These are phyloP conservation scores for Rhizophora apiculata DNA, from an alignment of 345 rosid genomes.

Conservation along the genomic window DNA sequence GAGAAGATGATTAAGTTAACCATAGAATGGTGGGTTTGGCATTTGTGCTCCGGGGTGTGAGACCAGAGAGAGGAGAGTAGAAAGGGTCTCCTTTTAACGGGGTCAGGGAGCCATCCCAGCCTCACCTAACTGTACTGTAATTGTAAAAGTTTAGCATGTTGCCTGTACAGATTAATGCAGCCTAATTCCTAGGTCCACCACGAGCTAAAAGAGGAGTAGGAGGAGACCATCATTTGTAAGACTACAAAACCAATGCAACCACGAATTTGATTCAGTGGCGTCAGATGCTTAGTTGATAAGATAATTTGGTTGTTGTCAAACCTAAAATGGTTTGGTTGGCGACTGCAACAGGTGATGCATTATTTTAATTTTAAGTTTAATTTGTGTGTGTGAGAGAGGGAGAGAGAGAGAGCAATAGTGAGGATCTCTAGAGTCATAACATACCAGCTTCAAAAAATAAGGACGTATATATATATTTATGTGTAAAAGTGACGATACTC, in stretches of 20 bases:
- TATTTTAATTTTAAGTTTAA: too few relatives aligned
- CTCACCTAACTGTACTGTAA: slow-evolving; percentile 30
- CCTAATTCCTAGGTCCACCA: slow-evolving; percentile 25
- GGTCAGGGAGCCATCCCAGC: slow-evolving; percentile 25
- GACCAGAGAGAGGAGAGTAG: slow-evolving; percentile 4
- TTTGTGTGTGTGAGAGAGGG: too few relatives aligned
- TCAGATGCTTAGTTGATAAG: slow-evolving; percentile 7
- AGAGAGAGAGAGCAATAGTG: too few relatives aligned
- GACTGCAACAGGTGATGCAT: not conserved
- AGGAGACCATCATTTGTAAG: slow-evolving; percentile 18
- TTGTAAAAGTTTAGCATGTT: slow-evolving; percentile 24
- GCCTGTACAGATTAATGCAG: slow-evolving; percentile 36
- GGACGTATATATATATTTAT: too few relatives aligned
- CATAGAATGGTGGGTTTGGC: slow-evolving; percentile 25
- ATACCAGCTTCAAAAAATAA: too few relatives aligned
- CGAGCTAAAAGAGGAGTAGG: slow-evolving; percentile 6
- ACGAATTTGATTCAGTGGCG: slow-evolving; percentile 2
- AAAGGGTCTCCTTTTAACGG: slow-evolving; percentile 7
- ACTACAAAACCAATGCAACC: slow-evolving; percentile 18
- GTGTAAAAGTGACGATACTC: too few relatives aligned
- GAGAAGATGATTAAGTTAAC: slow-evolving; percentile 20
- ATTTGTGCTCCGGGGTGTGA: slow-evolving; percentile 7
- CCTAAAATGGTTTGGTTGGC: not conserved
- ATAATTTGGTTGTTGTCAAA: not conserved
- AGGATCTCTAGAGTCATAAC: too few relatives aligned